Evolutionary conservation across 768 basidiomycete genomes (phyloP), one percentile per base, ranked within the genome.

Genomic region (Boletus speciosus): DNA sequence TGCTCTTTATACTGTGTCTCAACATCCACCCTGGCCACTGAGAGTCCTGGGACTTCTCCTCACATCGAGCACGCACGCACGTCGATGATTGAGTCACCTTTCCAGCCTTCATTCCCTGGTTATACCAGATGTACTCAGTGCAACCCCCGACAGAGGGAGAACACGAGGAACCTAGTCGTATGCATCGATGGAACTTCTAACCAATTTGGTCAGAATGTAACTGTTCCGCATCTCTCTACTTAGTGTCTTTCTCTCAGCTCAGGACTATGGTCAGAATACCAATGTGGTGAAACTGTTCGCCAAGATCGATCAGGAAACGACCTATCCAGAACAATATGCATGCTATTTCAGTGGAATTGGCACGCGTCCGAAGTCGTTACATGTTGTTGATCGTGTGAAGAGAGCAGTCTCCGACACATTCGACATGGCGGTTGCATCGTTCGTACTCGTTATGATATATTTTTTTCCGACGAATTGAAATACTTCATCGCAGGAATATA

Each of bases 291-390:
- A 73, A 38, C 54, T 74, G 0, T 72, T 67, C 40, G 51, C 45
- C n/a, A 61, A 57, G 9, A 35, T 73, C 38, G n/a, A 73, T 35
- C 47, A 56, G 31, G 48, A 58, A 1, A 35, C 6, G 11, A 7
- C 2, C 1, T 3, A 9, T 15, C 35, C 41, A 0, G 35, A 47
- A 5, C 73, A 74, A 39, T 49, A 54, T 31, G 67, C 72, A 4
- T 70, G 68, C 49, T 74, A 74, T 40, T 67, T 62, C 32, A 74
- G 69, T 34, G 73, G 73, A 1, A 67, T 73, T 10, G 73, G 73
- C 2, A 71, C 73, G 0, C 66, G 61, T n/a, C 19, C 36, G 2
- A 37, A 27, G n/a, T 16, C 32, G 1, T 21, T 40, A 7, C 8
- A 23, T 7, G 5, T 9, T 0, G 0, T 51, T 15, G 3, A 29